These are phyloP conservation scores for Dipodascus geniculatus DNA, from an alignment of 805 yeast species.

Conservation along the genomic window DNA sequence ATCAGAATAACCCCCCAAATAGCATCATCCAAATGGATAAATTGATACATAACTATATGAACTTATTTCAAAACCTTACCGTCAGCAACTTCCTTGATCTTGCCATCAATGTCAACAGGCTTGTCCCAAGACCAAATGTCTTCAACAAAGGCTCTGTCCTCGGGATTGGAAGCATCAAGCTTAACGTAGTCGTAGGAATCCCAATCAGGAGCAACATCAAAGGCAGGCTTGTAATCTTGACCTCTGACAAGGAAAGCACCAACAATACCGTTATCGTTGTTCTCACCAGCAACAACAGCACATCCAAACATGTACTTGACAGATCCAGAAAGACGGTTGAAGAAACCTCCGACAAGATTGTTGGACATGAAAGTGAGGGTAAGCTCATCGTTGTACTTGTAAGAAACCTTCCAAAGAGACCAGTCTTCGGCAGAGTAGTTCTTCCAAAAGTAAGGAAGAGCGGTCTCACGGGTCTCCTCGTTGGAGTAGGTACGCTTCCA, in stretches of 20 bases:
- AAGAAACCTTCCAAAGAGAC: constrained; percentile 90
- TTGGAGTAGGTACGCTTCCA: constrained; percentile 96
- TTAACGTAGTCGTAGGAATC: constrained; percentile 80
- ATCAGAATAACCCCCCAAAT: background rate
- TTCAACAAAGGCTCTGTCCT: constrained; percentile 67
- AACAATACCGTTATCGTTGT: constrained; percentile 94
- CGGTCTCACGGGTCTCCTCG: constrained; percentile 89
- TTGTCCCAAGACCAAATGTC: constrained; percentile 98
- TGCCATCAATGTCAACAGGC: constrained; percentile 75
- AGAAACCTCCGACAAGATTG: constrained; percentile 96
- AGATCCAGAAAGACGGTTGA: constrained; percentile 87
- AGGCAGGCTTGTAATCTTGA: constrained; percentile 80
- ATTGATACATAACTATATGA: no score
- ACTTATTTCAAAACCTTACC: constrained; percentile 95
- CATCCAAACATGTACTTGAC: constrained; percentile 90
- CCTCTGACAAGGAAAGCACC: constrained; percentile 96
- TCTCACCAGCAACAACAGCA: constrained; percentile 93
- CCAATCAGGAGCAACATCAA: constrained; percentile 99
- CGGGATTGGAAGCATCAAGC: constrained; percentile 69
- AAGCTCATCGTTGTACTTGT: constrained; percentile 96
- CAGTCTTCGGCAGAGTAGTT: constrained; percentile 85
- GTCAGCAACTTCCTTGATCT: constrained; percentile 78
- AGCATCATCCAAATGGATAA: background rate
- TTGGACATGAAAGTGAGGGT: constrained; percentile 96
- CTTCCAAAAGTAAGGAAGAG: constrained; percentile 98